Base-by-base conservation (phyloP, 2,329 filamentous ascomycete species). In the Alternaria gansuensis region DNA sequence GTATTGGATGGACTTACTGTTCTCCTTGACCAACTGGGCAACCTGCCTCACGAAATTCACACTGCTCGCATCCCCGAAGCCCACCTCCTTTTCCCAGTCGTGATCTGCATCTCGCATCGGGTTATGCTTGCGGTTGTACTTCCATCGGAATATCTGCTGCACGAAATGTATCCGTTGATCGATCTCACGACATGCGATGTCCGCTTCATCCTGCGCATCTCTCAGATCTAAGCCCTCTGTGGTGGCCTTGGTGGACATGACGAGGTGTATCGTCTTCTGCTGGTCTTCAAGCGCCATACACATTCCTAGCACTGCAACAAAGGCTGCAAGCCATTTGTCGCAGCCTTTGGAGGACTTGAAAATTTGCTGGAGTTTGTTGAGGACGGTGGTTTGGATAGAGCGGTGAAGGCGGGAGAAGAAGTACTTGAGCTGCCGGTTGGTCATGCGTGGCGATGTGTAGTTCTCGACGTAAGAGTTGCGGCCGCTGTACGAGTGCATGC, bases 341-440 rank as follows among this genome's bases (percentile, higher is more conserved):
- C 78, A 78, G 51, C 80, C 81, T 37, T 77, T 78, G 40, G 70
- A 77, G 6, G 75, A 76, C 60, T 80, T 80, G 50, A 82, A 77
- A 23, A 81, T 79, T 28, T 81, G 77, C 60, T 83, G 81, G 14
- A 82, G 74, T 60, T 79, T 80, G 59, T 81, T 81, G 50, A 83
- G 74, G 9, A 82, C 75, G 7, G 75, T 72, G 21, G 74, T 68
- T 64, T 81, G 79, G 48, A 80, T 79, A 14, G 73, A 65, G 29
- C 75, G 73, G 52, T 82, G 81, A 14, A 83, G 71, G 23, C 77
- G 66, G 13, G 71, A 71, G 71, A 82, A 83, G 72, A 82, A 81
- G 74, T 81, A 82, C 61, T 83, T 83, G 14, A 83, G 74, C 60
- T 83, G 82, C 13, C 79, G 77, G 53, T 81, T 82, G 11, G 81